Conservation (phyloP, 176 grass and related monocot genomes). For the Poa pratensis region DNA sequence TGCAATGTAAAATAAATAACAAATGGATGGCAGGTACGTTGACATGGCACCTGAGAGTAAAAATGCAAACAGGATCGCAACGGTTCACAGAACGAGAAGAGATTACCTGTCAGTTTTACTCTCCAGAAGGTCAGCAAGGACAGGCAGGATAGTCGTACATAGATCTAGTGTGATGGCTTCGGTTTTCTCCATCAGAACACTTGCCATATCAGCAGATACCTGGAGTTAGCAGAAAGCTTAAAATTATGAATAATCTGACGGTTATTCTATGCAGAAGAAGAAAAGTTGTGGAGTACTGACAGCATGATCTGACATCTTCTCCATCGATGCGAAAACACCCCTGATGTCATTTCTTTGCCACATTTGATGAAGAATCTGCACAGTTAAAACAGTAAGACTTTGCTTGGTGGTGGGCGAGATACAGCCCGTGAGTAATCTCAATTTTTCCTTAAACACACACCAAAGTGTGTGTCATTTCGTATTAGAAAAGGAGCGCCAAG, state of each 20-base stretch:
- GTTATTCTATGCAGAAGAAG: conserved; percentile 23
- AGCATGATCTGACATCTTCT: conserved; percentile 94
- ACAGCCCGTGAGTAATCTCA: not conserved
- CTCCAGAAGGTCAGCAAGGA: conserved; percentile 72
- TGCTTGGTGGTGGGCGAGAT: not conserved
- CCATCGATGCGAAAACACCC: conserved; percentile 77
- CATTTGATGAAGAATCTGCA: conserved; percentile 88
- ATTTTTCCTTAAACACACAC: too few species aligned
- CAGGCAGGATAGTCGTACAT: conserved; percentile 77
- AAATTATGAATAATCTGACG: not conserved
- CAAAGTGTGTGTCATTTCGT: not conserved
- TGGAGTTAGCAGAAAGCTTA: conserved; percentile 51
- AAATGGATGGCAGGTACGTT: not conserved
- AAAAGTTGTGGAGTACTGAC: conserved; percentile 51
- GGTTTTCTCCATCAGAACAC: conserved; percentile 74
- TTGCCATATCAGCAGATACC: conserved; percentile 90
- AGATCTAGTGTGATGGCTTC: conserved; percentile 89
- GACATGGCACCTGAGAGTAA: not conserved
- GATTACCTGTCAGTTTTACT: conserved; percentile 95
- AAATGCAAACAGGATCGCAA: not conserved
- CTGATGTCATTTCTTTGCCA: conserved; percentile 89
- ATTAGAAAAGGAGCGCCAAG: not conserved
- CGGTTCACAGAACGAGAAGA: conserved; percentile 8
- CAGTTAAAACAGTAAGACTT: conserved; percentile 32
- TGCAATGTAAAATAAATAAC: not conserved